Evolutionary conservation across 2,329 filamentous ascomycete genomes (phyloP).

Genomic region (Talaromyces sp.): DNA sequence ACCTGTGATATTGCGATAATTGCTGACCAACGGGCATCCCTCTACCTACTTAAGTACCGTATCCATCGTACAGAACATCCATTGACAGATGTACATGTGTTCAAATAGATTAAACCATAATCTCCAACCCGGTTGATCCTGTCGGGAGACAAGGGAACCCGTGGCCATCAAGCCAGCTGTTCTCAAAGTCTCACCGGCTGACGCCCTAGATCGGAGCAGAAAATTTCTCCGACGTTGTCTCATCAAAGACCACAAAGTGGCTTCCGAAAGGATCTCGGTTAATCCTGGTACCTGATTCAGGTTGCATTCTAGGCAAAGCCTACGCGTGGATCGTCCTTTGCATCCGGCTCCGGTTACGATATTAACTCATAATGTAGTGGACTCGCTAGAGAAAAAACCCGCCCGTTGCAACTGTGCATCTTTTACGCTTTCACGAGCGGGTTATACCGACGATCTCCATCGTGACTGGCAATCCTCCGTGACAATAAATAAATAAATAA

Average conservation of each 20-base stretch:
- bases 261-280: constrained; percentile 2
- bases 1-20: too few relatives aligned
- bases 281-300: not conserved
- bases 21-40: not conserved
- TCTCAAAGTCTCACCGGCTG: not conserved
- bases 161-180: not conserved
- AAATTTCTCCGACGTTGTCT: not conserved
- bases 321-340: not conserved
- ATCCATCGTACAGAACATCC: not conserved
- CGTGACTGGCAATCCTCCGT: too few relatives aligned
- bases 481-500: not conserved
- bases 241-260: not conserved
- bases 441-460: too few relatives aligned
- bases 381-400: not conserved
- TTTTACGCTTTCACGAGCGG: not conserved
- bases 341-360: not conserved
- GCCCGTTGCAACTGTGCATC: not conserved
- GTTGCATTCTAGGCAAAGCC: not conserved
- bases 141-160: not conserved
- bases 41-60: not conserved
- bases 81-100: not conserved
- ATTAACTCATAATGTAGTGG: constrained; percentile 1
- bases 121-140: constrained; percentile 4
- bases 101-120: not conserved
- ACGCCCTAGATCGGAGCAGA: not conserved